phyloP scores from a whole-genome alignment of 495 filamentous ascomycete genomes.

The Podospora fimiseda region DNA sequence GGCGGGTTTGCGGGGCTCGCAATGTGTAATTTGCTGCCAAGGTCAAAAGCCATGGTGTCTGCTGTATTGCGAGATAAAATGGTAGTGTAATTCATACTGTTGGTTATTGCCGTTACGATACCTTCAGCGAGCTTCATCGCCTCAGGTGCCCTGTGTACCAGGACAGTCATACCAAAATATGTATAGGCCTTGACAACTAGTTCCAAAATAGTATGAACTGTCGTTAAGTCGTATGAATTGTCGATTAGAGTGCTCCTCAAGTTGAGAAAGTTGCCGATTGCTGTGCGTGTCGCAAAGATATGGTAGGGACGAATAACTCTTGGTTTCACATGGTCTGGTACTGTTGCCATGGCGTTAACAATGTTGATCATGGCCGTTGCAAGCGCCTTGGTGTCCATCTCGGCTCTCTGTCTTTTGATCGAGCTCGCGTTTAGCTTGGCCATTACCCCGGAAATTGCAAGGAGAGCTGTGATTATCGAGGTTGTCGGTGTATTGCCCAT shows the following conservation, averaged over 20 bases:
- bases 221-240: not conserved
- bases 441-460: no score
- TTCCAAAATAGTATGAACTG: not conserved
- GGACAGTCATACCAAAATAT: not conserved
- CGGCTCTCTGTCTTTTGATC: no score
- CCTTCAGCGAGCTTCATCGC: not conserved
- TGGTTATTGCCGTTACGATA: not conserved
- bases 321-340: not conserved
- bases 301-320: not conserved
- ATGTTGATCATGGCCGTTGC: not conserved
- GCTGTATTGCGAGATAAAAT: not conserved
- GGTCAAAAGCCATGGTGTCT: not conserved
- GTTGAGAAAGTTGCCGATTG: not conserved
- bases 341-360: not conserved
- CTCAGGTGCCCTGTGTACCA: not conserved
- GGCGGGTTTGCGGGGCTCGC: no score
- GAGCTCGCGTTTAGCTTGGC: no score
- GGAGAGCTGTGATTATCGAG: no score
- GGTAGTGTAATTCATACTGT: not conserved
- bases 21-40: not conserved
- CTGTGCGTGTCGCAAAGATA: not conserved
- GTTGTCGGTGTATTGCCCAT: no score
- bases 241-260: not conserved
- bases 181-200: not conserved
- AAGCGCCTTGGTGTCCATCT: not conserved